Conservation (phyloP, 2,329 filamentous ascomycete species). For the Gaeumannomyces sp. region DNA sequence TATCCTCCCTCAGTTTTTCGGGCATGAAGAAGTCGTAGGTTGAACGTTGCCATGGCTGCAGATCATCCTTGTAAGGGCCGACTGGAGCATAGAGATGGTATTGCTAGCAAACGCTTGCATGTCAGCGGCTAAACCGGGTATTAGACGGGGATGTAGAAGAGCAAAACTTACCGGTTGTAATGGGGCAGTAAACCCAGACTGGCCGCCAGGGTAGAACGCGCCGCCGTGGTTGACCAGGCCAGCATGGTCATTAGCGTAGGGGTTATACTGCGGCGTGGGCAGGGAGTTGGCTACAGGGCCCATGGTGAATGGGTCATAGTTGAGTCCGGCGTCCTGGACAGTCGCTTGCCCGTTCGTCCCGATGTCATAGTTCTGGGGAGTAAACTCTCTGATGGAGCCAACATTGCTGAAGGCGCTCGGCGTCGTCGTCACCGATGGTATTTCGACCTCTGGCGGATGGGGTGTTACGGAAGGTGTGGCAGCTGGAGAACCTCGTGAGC, state of each 20-base stretch:
- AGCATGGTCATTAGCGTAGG: slow-evolving; percentile 69
- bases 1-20: slow-evolving; percentile 77
- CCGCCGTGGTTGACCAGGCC: slow-evolving; percentile 50
- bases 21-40: slow-evolving; percentile 89
- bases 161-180: slow-evolving; percentile 51
- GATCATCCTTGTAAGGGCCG: slow-evolving; percentile 73
- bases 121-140: neutral
- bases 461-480: slow-evolving; percentile 30
- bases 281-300: slow-evolving; percentile 46
- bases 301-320: slow-evolving; percentile 61
- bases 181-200: slow-evolving; percentile 43
- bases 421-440: slow-evolving; percentile 2
- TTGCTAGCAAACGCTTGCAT: slow-evolving; percentile 22
- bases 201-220: slow-evolving; percentile 58
- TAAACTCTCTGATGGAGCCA: slow-evolving; percentile 53
- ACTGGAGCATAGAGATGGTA: slow-evolving; percentile 91
- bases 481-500: slow-evolving; percentile 18
- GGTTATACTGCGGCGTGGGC: slow-evolving; percentile 53
- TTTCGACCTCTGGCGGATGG: slow-evolving; percentile 34
- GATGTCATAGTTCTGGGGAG: slow-evolving; percentile 48
- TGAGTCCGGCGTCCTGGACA: slow-evolving; percentile 30
- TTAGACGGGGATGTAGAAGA: neutral
- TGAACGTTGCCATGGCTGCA: slow-evolving; percentile 77
- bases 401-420: slow-evolving; percentile 41
- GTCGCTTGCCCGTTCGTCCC: slow-evolving; percentile 43